These are phyloP conservation scores for Coemansia sp. DNA, from an alignment of 192 early-diverging fungal genomes.

Conservation along the genomic window DNA sequence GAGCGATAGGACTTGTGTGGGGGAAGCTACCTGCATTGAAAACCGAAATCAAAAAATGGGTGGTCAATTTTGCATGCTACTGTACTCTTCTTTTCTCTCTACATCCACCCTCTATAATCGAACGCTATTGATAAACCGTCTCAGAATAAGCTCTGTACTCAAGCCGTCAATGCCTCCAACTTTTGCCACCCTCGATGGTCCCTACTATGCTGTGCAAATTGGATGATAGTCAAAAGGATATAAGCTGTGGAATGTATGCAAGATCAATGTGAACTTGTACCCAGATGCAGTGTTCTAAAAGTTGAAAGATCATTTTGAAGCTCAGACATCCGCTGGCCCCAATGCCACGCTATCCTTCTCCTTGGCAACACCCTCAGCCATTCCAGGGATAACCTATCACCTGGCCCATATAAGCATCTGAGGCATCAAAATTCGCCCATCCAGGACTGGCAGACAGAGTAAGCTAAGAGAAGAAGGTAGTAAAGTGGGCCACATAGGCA, in stretches of 20 bases:
- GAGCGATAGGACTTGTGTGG: no score
- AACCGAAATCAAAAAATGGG: no score
- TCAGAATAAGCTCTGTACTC: not conserved
- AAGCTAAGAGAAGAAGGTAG: not conserved
- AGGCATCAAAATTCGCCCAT: not conserved
- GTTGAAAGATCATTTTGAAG: conserved; percentile 57
- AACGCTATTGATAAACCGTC: not conserved
- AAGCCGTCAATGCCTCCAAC: not conserved
- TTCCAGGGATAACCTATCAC: not conserved
- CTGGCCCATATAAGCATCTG: not conserved
- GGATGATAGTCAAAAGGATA: conserved; percentile 26
- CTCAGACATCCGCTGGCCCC: conserved; percentile 50
- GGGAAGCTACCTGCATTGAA: no score
- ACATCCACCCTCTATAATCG: not conserved
- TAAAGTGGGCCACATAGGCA: not conserved
- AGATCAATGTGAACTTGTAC: conserved; percentile 54
- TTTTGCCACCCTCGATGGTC: not conserved
- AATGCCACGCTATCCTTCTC: not conserved
- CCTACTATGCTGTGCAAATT: conserved; percentile 38
- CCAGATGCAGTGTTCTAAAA: conserved; percentile 62
- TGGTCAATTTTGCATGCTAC: no score
- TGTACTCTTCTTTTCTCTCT: not conserved
- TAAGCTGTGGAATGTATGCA: conserved; percentile 60
- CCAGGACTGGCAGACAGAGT: no score
- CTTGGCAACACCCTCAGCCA: not conserved